A percentile compares a stretch with the other conserved stretches of the same genome.
phyloP scores from a whole-genome alignment of 768 basidiomycete species.

The Panaeolus cyanescens region DNA sequence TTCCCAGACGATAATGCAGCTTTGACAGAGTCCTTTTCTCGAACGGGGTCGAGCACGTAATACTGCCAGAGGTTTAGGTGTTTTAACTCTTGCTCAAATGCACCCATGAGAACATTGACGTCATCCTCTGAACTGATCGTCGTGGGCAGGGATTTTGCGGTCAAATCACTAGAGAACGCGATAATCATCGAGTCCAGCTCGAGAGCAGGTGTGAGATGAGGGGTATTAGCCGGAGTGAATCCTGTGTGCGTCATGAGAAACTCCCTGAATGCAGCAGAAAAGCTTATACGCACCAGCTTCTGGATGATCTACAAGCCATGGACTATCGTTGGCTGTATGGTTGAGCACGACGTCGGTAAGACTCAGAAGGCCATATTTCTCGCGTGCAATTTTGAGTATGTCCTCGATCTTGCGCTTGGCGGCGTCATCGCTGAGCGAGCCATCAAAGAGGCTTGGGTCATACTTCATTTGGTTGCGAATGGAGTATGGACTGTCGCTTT shows the following conservation, averaged over 20 bases:
- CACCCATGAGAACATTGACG: slow-evolving; percentile 62
- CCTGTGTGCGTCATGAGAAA: slow-evolving; percentile 44
- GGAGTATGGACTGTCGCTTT: slow-evolving; percentile 91
- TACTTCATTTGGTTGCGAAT: slow-evolving; percentile 87
- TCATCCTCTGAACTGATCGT: slow-evolving; percentile 65
- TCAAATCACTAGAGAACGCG: slow-evolving; percentile 72
- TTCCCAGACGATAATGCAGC: slow-evolving; percentile 52
- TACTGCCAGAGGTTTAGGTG: slow-evolving; percentile 87
- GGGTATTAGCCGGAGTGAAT: slow-evolving; percentile 87
- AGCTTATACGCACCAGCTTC: slow-evolving; percentile 75
- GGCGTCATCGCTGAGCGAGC: slow-evolving; percentile 39
- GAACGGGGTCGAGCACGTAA: slow-evolving; percentile 80
- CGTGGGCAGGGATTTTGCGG: slow-evolving; percentile 71
- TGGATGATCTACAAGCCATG: slow-evolving; percentile 91
- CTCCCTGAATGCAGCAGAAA: not conserved
- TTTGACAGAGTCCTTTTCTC: slow-evolving; percentile 62
- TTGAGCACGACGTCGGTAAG: slow-evolving; percentile 97
- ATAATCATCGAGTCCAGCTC: slow-evolving; percentile 90
- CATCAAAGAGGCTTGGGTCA: slow-evolving; percentile 71
- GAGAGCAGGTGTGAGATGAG: slow-evolving; percentile 89
- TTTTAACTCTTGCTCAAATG: slow-evolving; percentile 63
- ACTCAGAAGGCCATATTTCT: slow-evolving; percentile 87
- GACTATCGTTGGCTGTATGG: slow-evolving; percentile 93
- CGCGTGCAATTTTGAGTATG: slow-evolving; percentile 68
- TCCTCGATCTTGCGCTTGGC: slow-evolving; percentile 61